These are phyloP conservation scores for Nelumbo lutea DNA, from an alignment of 164 flowering plant species.

Conservation along the genomic window DNA sequence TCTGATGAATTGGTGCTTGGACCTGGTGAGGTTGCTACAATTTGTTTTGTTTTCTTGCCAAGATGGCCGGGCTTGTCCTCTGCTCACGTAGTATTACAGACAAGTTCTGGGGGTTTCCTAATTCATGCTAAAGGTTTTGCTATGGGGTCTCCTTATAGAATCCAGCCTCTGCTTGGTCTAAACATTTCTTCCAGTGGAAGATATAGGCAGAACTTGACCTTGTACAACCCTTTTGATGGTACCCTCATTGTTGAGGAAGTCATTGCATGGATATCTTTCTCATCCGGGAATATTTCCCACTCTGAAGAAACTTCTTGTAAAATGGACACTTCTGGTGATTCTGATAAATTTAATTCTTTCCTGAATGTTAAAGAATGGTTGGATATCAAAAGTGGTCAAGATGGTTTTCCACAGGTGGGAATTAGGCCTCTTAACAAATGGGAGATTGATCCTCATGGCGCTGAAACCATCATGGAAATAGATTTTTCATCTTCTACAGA, in stretches of 20 bases:
- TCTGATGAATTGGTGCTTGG: conserved; percentile 45
- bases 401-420: conserved; percentile 39
- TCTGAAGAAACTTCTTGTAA: conserved; percentile 47
- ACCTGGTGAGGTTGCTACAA: conserved; percentile 65
- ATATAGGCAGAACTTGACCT: conserved; percentile 51
- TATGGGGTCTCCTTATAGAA: conserved; percentile 53
- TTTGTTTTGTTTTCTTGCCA: conserved; percentile 76
- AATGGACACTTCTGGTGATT: conserved; percentile 13
- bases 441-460: conserved; percentile 49
- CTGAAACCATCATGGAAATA: conserved; percentile 48
- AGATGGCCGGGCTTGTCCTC: conserved; percentile 54
- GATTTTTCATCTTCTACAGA: conserved; percentile 34
- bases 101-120: conserved; percentile 74
- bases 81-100: conserved; percentile 65
- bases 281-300: conserved; percentile 38
- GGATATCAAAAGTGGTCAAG: conserved; percentile 26
- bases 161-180: conserved; percentile 35
- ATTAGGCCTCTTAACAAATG: conserved; percentile 54
- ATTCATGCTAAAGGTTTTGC: conserved; percentile 62
- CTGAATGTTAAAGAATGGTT: conserved; percentile 35
- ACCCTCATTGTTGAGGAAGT: conserved; percentile 51
- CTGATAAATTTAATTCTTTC: conserved; percentile 14
- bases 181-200: conserved; percentile 37
- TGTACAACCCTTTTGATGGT: conserved; percentile 63
- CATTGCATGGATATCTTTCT: conserved; percentile 46